A percentile compares a stretch with the other conserved stretches of the same genome.
phyloP scores from a whole-genome alignment of 371 early-diverging fungal genomes.

The Mucor irregularis region DNA sequence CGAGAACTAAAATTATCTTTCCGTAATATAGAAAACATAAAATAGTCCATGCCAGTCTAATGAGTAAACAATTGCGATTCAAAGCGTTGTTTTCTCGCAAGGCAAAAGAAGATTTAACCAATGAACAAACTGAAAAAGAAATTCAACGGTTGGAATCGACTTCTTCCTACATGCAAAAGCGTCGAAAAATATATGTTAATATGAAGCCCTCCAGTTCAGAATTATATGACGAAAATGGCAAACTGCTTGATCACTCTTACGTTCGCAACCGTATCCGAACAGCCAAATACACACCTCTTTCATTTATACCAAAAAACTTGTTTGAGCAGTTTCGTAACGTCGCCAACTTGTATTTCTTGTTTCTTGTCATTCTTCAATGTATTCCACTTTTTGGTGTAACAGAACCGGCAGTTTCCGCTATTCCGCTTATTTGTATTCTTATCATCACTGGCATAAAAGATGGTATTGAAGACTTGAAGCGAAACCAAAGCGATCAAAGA shows the following conservation, averaged over 20 bases:
- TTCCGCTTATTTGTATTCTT: constrained; percentile 85
- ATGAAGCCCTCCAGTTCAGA: constrained; percentile 32
- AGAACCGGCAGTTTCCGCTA: constrained; percentile 75
- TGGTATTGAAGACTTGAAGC: constrained; percentile 90
- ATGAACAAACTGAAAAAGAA: constrained; percentile 16
- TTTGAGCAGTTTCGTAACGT: constrained; percentile 90
- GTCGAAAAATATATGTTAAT: constrained; percentile 45
- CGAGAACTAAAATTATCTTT: too few relatives aligned
- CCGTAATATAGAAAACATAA: neutral
- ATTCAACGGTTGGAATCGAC: constrained; percentile 40
- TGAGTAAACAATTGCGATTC: constrained; percentile 11
- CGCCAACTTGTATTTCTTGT: constrained; percentile 92
- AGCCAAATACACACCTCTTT: constrained; percentile 81
- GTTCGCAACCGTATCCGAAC: constrained; percentile 74
- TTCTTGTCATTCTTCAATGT: constrained; percentile 82
- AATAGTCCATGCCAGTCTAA: neutral
- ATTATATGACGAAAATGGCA: constrained; percentile 25
- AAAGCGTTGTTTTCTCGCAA: constrained; percentile 19
- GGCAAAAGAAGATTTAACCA: constrained; percentile 7
- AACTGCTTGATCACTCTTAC: constrained; percentile 13
- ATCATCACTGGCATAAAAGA: constrained; percentile 90
- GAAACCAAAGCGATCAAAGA: constrained; percentile 79
- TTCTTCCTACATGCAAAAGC: constrained; percentile 44
- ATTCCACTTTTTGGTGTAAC: constrained; percentile 73
- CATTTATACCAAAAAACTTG: constrained; percentile 92